Evolutionary conservation across 176 grass and related monocot genomes (phyloP).

Genomic region (Musa itinerans): DNA sequence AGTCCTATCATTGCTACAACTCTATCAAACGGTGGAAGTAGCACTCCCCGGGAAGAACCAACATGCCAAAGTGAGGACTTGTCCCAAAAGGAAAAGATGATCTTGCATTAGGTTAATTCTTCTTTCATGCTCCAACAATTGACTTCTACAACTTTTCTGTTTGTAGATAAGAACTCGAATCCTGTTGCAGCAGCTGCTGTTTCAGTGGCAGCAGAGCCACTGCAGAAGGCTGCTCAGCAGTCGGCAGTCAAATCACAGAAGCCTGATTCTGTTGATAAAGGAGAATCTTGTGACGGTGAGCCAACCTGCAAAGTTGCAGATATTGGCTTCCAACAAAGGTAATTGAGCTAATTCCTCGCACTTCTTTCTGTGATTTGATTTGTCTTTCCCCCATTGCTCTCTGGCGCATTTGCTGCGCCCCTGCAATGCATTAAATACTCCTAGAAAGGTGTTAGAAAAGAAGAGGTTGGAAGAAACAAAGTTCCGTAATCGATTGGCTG

Average conservation of each 20-base stretch:
- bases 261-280: constrained; percentile 26
- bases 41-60: constrained; percentile 21
- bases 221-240: constrained; percentile 25
- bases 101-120: background rate
- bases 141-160: constrained; percentile 19
- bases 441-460: background rate
- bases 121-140: constrained; percentile 13
- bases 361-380: background rate
- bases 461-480: background rate
- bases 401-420: background rate
- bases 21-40: constrained; percentile 3
- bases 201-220: constrained; percentile 10
- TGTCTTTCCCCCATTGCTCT: background rate
- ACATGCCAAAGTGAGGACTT: constrained; percentile 31
- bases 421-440: background rate
- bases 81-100: too few species aligned
- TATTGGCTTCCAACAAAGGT: constrained; percentile 63
- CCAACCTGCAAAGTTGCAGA: constrained; percentile 27
- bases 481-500: constrained; percentile 2
- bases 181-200: background rate
- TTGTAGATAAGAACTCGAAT: constrained; percentile 42
- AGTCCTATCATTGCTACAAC: constrained; percentile 16
- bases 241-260: constrained; percentile 31
- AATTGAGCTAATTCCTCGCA: constrained; percentile 19
- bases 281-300: constrained; percentile 31